These are phyloP conservation scores for Vitis hybrid DNA, from an alignment of 177 flowering plant species.

Conservation along the genomic window DNA sequence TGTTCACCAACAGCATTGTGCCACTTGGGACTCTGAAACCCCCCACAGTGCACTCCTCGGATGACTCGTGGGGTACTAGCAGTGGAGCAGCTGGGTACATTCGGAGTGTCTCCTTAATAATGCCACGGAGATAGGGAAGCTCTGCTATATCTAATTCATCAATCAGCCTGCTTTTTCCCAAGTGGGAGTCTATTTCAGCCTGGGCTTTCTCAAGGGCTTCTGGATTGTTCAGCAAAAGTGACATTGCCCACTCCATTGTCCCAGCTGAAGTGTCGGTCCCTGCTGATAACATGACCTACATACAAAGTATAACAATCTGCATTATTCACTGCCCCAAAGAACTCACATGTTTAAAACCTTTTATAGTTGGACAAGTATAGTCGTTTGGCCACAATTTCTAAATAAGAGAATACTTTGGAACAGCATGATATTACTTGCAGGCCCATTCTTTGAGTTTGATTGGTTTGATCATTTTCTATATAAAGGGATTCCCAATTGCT, in stretches of 20 bases:
- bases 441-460: too few relatives aligned
- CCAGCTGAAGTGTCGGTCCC: slow-evolving; percentile 43
- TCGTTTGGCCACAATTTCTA: too few relatives aligned
- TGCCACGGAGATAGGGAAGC: slow-evolving; percentile 38
- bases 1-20: slow-evolving; percentile 42
- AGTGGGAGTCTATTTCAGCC: slow-evolving; percentile 33
- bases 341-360: too few relatives aligned
- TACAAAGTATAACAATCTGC: background rate
- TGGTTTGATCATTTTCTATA: too few relatives aligned
- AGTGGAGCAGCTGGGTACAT: slow-evolving; percentile 42
- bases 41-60: slow-evolving; percentile 26
- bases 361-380: too few relatives aligned
- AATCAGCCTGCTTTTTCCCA: slow-evolving; percentile 35
- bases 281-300: slow-evolving; percentile 31
- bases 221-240: slow-evolving; percentile 43
- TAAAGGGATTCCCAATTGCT: too few relatives aligned
- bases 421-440: too few relatives aligned
- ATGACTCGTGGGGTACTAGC: slow-evolving; percentile 35
- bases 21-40: slow-evolving; percentile 38
- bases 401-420: too few relatives aligned
- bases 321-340: too few relatives aligned
- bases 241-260: slow-evolving; percentile 53
- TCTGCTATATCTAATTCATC: slow-evolving; percentile 36
- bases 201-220: slow-evolving; percentile 32
- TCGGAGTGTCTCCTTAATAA: slow-evolving; percentile 38